A percentile compares a stretch with the other conserved stretches of the same genome.
Conservation (phyloP, 192 early-diverging fungal species). For the Borealophlyctis nickersoniae region DNA sequence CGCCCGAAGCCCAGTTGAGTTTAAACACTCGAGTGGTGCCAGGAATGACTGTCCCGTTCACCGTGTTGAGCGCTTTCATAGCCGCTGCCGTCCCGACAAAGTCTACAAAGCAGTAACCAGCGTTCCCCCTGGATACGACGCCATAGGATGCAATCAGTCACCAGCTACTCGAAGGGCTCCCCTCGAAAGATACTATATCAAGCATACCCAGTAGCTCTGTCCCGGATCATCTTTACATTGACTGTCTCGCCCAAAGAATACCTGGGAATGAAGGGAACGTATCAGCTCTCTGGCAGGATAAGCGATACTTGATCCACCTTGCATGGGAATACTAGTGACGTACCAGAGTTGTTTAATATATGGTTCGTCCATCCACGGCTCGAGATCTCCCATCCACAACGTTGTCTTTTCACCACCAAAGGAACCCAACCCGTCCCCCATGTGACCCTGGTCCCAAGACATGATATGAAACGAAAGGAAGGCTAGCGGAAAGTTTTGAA, state of each 20-base stretch:
- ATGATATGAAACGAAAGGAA: too few species aligned
- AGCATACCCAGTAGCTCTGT: conserved; percentile 77
- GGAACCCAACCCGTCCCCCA: too few species aligned
- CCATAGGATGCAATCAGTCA: neutral
- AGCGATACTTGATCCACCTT: neutral
- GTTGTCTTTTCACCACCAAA: conserved; percentile 32
- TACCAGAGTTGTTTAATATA: conserved; percentile 87
- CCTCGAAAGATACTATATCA: neutral
- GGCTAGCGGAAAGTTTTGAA: too few species aligned
- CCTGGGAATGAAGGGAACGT: conserved; percentile 14
- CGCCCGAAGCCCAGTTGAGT: conserved; percentile 95
- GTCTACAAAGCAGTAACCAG: conserved; percentile 95
- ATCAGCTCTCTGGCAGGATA: conserved; percentile 1
- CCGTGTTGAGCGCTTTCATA: conserved; percentile 61
- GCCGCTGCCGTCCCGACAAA: conserved; percentile 67
- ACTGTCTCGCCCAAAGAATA: conserved; percentile 74
- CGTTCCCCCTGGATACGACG: conserved; percentile 26
- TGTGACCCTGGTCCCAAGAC: conserved; percentile 1
- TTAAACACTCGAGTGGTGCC: conserved; percentile 78
- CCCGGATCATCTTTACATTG: conserved; percentile 90
- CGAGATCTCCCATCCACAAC: conserved; percentile 91
- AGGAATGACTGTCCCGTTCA: conserved; percentile 83
- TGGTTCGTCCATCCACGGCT: conserved; percentile 97
- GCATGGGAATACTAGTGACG: neutral
- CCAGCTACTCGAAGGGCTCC: neutral